phyloP scores from a whole-genome alignment of 257 asterid species.

The Solanum dulcamara region DNA sequence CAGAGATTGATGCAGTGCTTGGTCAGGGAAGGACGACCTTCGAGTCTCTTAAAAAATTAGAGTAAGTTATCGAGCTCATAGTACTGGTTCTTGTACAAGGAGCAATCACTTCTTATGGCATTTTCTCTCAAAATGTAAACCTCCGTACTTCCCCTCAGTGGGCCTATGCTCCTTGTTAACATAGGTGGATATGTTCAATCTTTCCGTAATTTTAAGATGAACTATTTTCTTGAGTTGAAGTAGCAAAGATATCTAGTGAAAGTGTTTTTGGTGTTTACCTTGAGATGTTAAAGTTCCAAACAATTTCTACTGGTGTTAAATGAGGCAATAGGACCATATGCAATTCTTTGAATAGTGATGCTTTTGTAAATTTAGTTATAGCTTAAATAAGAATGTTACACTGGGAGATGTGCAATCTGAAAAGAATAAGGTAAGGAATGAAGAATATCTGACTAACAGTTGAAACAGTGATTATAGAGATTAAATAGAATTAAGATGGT shows the following conservation, averaged over 20 bases:
- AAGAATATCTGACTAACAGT: not conserved
- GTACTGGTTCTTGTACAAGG: not conserved
- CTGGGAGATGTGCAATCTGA: not conserved
- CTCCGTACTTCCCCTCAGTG: not conserved
- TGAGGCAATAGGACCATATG: not conserved
- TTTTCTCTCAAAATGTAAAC: not conserved
- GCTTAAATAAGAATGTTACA: not conserved
- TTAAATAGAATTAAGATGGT: not conserved
- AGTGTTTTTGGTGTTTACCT: not conserved
- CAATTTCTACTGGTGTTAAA: not conserved
- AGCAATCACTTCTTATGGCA: not conserved
- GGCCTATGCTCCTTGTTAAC: not conserved
- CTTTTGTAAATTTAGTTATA: not conserved
- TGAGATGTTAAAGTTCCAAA: not conserved
- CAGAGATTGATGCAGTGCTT: constrained; percentile 75
- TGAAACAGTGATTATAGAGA: not conserved
- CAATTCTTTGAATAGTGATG: not conserved
- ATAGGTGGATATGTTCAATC: not conserved
- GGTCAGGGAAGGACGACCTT: constrained; percentile 46
- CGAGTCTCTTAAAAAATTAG: constrained; percentile 63
- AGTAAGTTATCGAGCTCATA: constrained; percentile 29
- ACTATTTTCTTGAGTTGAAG: not conserved
- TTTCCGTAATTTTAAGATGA: not conserved
- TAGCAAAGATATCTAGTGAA: not conserved
- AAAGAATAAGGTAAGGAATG: not conserved